Evolutionary conservation across 2,329 filamentous ascomycete genomes (phyloP).

Genomic region (Cytospora piceae): DNA sequence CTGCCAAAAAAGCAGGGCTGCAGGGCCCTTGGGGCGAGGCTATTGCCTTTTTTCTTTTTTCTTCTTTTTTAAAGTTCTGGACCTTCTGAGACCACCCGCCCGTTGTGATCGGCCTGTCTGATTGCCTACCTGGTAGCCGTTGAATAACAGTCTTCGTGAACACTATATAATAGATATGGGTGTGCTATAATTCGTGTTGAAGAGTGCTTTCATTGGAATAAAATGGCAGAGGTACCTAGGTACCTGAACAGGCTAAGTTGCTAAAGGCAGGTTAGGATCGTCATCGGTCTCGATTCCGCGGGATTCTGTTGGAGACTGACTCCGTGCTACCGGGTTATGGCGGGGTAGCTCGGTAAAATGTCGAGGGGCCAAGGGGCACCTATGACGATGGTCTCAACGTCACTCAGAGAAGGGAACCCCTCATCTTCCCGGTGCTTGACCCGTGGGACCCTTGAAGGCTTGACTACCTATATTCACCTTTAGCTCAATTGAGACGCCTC

Average conservation of each 20-base stretch:
- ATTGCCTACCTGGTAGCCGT: not conserved
- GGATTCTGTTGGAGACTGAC: slow-evolving; percentile 9
- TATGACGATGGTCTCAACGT: slow-evolving; percentile 28
- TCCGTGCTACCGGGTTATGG: slow-evolving; percentile 16
- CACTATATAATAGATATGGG: not conserved
- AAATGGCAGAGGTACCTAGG: not conserved
- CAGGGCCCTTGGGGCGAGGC: not conserved
- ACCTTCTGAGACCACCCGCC: not conserved
- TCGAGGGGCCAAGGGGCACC: slow-evolving; percentile 7
- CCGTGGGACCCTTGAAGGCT: no score
- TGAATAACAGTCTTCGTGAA: not conserved
- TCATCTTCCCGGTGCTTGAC: not conserved
- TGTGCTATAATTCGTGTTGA: not conserved
- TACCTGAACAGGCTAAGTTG: not conserved
- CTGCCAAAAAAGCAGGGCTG: not conserved
- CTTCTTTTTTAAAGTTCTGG: not conserved
- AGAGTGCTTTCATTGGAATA: not conserved
- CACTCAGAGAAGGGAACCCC: slow-evolving; percentile 16
- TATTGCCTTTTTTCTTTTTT: not conserved
- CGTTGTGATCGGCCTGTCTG: not conserved
- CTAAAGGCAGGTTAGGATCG: slow-evolving; percentile 10
- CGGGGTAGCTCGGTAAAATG: slow-evolving; percentile 25
- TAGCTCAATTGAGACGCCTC: no score
- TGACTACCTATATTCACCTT: no score
- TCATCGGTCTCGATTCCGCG: slow-evolving; percentile 7